Conservation (phyloP, 202 grass and related monocot genomes). For the Saccharum hybrid region DNA sequence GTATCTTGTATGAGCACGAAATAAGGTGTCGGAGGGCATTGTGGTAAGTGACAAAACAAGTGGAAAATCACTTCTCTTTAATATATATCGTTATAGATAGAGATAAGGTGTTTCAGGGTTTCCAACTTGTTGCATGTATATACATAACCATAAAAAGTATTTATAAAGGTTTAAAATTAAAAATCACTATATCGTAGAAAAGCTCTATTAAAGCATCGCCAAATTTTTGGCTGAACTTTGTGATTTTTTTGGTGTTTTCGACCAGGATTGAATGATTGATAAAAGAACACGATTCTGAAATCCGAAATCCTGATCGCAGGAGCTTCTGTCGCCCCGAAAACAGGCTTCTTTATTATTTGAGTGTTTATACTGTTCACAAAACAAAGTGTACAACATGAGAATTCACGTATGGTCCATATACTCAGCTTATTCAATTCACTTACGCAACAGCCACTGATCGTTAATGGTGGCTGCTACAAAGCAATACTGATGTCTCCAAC, state of each 20-base stretch:
- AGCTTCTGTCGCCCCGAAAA: background rate
- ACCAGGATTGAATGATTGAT: background rate
- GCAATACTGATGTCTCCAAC: slow-evolving; percentile 15
- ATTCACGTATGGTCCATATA: slow-evolving; percentile 35
- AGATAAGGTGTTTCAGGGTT: no score
- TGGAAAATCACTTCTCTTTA: background rate
- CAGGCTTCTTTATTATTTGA: slow-evolving; percentile 11
- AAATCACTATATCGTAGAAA: background rate
- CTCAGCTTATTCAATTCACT: slow-evolving; percentile 37
- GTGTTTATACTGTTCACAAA: slow-evolving; percentile 37
- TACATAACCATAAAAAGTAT: background rate
- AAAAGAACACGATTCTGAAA: background rate
- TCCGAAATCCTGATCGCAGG: background rate
- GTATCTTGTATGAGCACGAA: no score
- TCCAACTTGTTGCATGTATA: no score
- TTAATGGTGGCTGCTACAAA: slow-evolving; percentile 20
- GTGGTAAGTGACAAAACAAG: background rate
- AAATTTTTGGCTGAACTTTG: background rate
- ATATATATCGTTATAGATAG: no score
- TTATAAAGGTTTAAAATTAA: background rate
- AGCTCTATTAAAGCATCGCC: background rate
- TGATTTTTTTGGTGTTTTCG: background rate
- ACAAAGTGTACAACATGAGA: slow-evolving; percentile 45
- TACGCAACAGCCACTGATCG: slow-evolving; percentile 8
- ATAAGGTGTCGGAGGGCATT: background rate